Evolutionary conservation across 257 asterid genomes (phyloP).

Genomic region (Solanum chmielewskii): DNA sequence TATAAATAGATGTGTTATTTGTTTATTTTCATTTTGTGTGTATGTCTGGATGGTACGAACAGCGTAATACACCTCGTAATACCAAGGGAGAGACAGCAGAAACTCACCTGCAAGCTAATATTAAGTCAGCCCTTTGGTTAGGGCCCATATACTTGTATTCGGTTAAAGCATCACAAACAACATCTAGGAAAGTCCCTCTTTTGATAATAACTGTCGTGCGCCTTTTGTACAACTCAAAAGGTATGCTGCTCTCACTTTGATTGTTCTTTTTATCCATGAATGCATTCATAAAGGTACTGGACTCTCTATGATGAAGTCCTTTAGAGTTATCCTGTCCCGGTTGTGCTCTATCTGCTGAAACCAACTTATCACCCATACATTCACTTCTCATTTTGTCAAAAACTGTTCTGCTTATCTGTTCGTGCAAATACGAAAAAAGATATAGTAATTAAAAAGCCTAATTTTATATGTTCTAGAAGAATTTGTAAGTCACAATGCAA

Average conservation of each 20-base stretch:
- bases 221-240: conserved; percentile 81
- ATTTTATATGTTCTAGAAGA: not conserved
- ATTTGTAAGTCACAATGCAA: not conserved
- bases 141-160: conserved; percentile 95
- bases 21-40: not conserved
- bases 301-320: conserved; percentile 33
- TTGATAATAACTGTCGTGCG: conserved; percentile 71
- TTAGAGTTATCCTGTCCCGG: conserved; percentile 20
- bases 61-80: not conserved
- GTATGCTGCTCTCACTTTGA: conserved; percentile 33
- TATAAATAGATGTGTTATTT: not conserved
- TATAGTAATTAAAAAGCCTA: not conserved
- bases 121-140: conserved; percentile 88
- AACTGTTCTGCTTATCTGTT: conserved; percentile 81
- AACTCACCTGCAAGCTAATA: conserved; percentile 85
- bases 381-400: conserved; percentile 61
- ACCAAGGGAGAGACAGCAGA: not conserved
- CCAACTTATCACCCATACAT: conserved; percentile 27
- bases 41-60: not conserved
- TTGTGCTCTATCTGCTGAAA: conserved; percentile 23
- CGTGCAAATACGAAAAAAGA: not conserved
- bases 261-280: conserved; percentile 34
- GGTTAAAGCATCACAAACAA: conserved; percentile 74
- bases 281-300: conserved; percentile 12
- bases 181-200: conserved; percentile 62